Evolutionary conservation across 2,329 filamentous ascomycete species (phyloP).

Genomic region (Trichoderma koningiopsis): DNA sequence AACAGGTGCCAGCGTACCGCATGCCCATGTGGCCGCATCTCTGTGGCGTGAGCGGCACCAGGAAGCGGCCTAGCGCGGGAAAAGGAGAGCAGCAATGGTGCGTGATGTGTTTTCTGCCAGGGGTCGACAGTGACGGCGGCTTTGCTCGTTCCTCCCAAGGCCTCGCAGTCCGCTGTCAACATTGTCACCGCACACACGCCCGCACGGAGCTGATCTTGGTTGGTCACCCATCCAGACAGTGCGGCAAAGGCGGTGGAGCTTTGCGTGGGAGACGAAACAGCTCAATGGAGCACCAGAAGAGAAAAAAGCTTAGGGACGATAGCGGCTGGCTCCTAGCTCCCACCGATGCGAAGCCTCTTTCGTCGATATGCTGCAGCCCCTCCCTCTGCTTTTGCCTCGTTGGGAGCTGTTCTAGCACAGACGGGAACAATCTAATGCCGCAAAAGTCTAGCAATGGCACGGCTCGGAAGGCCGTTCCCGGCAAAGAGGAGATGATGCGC

Average conservation of each 20-base stretch:
- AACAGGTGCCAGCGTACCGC: slow-evolving; percentile 6
- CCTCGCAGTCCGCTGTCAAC: slow-evolving; percentile 14
- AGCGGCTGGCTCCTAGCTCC: slow-evolving; percentile 1
- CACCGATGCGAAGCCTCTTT: slow-evolving; percentile 17
- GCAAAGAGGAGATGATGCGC: background rate
- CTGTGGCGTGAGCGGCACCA: slow-evolving; percentile 17
- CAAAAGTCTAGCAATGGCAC: slow-evolving; percentile 12
- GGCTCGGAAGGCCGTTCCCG: slow-evolving; percentile 23
- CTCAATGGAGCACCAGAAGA: slow-evolving; percentile 7
- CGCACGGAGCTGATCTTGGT: slow-evolving; percentile 20
- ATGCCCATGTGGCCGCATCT: slow-evolving; percentile 13
- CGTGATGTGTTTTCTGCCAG: slow-evolving; percentile 19
- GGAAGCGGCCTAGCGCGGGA: slow-evolving; percentile 15
- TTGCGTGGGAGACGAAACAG: background rate
- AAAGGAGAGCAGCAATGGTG: slow-evolving; percentile 3
- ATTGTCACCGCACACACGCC: slow-evolving; percentile 21
- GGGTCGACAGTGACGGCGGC: slow-evolving; percentile 15
- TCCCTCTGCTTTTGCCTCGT: slow-evolving; percentile 4
- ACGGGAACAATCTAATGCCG: background rate
- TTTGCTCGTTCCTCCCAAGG: background rate
- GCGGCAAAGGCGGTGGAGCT: slow-evolving; percentile 14
- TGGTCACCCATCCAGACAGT: slow-evolving; percentile 19
- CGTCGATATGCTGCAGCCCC: slow-evolving; percentile 5
- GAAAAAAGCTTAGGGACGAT: background rate
- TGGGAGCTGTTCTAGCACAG: background rate